Evolutionary conservation across 1,284 basidiomycete genomes (phyloP).

Genomic region (Cutaneotrichosporon cavernicola): DNA sequence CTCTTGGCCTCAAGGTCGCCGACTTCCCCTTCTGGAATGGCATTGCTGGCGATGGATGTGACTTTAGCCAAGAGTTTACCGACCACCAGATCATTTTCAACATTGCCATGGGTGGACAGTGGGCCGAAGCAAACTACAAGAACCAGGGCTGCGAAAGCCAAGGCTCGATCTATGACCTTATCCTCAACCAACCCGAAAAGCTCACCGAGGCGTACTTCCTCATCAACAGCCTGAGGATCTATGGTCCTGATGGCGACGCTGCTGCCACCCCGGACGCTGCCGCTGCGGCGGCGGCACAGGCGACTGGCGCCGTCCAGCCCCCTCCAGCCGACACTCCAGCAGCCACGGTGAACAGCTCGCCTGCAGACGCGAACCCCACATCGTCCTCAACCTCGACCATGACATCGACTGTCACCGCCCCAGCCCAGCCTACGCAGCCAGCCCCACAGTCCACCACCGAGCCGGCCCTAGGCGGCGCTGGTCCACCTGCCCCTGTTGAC

Average conservation of each 20-base stretch:
- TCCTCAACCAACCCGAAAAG: slow-evolving; percentile 56
- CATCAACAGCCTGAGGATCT: slow-evolving; percentile 61
- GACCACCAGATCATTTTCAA: slow-evolving; percentile 40
- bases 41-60: background rate
- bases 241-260: slow-evolving; percentile 45
- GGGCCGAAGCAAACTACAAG: slow-evolving; percentile 27
- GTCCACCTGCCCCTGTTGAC: too few relatives aligned
- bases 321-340: background rate
- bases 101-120: slow-evolving; percentile 50
- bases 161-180: slow-evolving; percentile 8
- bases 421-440: background rate
- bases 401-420: too few relatives aligned
- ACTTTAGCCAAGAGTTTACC: slow-evolving; percentile 8
- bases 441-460: background rate
- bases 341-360: background rate
- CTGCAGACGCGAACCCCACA: background rate
- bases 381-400: background rate
- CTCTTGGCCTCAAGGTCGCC: slow-evolving; percentile 15
- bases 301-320: background rate
- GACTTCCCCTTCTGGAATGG: slow-evolving; percentile 25
- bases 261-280: background rate
- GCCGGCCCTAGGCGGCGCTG: too few relatives aligned
- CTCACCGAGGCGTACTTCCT: slow-evolving; percentile 66
- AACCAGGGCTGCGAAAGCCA: background rate
- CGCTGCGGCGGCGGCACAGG: background rate